phyloP scores from a whole-genome alignment of 441 rosid genomes.

The Brassica balearica region DNA sequence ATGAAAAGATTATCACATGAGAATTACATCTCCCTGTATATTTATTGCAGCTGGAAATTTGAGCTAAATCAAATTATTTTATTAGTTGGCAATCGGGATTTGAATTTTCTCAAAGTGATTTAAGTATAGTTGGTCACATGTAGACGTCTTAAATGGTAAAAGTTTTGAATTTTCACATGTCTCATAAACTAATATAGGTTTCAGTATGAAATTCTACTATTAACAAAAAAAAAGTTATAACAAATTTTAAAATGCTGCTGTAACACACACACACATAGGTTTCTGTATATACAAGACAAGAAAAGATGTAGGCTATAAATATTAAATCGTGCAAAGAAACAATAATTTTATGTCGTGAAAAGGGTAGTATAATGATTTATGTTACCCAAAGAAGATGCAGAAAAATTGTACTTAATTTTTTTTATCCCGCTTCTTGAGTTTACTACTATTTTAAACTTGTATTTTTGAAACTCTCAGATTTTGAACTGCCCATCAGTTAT shows the following conservation, averaged over 20 bases:
- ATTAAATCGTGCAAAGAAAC: slow-evolving; percentile 33
- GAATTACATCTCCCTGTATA: neutral
- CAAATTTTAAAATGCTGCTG: neutral
- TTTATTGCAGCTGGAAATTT: neutral
- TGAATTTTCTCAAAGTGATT: neutral
- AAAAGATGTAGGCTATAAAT: slow-evolving; percentile 7
- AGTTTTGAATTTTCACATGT: neutral
- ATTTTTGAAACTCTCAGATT: slow-evolving; percentile 2
- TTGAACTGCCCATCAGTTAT: neutral
- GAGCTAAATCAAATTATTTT: neutral
- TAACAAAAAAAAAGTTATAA: neutral
- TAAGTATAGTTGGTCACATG: neutral
- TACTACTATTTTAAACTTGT: neutral
- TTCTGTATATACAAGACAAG: neutral
- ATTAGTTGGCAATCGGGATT: neutral
- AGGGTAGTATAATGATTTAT: neutral
- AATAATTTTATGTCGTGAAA: slow-evolving; percentile 2
- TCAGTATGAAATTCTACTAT: neutral
- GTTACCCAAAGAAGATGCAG: neutral
- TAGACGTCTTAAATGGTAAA: neutral
- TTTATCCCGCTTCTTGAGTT: slow-evolving; percentile 12
- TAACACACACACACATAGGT: slow-evolving; percentile 11
- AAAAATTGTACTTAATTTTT: neutral
- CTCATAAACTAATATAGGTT: neutral
- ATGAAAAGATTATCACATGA: neutral